These are phyloP conservation scores for Coemansia sp. DNA, from an alignment of 192 early-diverging fungal genomes.

Conservation along the genomic window DNA sequence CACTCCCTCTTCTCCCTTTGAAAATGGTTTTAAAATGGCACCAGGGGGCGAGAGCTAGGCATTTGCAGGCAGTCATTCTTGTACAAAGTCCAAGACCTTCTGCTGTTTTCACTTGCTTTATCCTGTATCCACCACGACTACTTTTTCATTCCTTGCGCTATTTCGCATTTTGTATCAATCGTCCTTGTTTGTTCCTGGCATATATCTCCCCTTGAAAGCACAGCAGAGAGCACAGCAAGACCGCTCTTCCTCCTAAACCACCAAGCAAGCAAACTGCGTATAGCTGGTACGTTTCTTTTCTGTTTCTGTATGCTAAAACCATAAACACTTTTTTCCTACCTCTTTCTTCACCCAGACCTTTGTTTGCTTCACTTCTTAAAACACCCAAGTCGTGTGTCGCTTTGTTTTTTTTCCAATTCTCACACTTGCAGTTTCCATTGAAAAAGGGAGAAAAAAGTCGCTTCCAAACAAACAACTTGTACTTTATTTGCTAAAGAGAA, in stretches of 20 bases:
- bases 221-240: too few relatives aligned
- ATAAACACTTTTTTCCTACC: not conserved
- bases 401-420: conserved; percentile 1
- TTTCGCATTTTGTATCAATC: too few relatives aligned
- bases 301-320: not conserved
- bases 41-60: too few relatives aligned
- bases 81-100: too few relatives aligned
- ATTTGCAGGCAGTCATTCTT: too few relatives aligned
- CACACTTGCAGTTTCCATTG: not conserved
- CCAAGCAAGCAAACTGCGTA: not conserved
- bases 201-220: too few relatives aligned
- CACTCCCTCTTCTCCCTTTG: not conserved
- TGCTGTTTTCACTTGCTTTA: not conserved
- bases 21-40: too few relatives aligned
- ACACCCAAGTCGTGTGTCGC: not conserved
- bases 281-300: not conserved
- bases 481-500: conserved; percentile 9
- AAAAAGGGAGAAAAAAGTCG: not conserved
- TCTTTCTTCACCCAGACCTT: not conserved
- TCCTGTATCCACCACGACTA: not conserved
- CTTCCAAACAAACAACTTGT: not conserved
- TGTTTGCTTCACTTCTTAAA: conserved; percentile 7
- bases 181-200: too few relatives aligned
- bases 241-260: not conserved
- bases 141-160: not conserved